Base-by-base conservation (phyloP, 495 filamentous ascomycete genomes). In the Aspergillus indologenus region DNA sequence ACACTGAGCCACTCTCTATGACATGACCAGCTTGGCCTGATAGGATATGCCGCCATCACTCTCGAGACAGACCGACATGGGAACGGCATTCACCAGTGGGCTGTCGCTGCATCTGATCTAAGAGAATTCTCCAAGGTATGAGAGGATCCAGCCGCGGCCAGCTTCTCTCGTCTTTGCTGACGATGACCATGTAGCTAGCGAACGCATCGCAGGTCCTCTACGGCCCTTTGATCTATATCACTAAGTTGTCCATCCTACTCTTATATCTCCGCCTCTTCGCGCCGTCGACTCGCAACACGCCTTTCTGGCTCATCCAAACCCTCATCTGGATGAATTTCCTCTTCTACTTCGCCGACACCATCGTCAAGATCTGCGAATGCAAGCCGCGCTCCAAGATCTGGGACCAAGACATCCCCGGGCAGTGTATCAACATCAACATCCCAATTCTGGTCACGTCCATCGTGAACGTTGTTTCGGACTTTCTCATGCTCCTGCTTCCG, bases 221-320 rank as follows among this genome's bases (percentile, higher is more conserved):
- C 47, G 71, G 67, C 1, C 65, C 71, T n/a, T 59, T 68, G 6
- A 75, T 78, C 1, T 65, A 67, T 43, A 61, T 68, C 53, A 70
- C 74, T 0, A 78, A 79, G 53, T 44, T 77, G 15, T 67, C 74
- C 18, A 72, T 79, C 7, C 64, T 79, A 1, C 65, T 67, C 17
- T 59, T 76, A 8, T 77, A 77, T 50, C 68, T 71, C 17, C 70
- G 74, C 0, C 64, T 77, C 14, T 78, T 79, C 58, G 61, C 71
- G 5, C 67, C 74, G 11, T 43, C 54, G 18, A 59, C 62, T 2
- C 60, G 65, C 34, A 67, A 65, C 26, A 47, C 48, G 5, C 72
- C 73, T 14, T 71, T 72, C 44, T 64, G 67, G 19, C 50, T 60
- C 22, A 71, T 76, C 22, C 66, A 68, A 7, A n/a, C 59, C 14